phyloP scores from a whole-genome alignment of 2,329 filamentous ascomycete genomes.

The Fusarium coffeatum region DNA sequence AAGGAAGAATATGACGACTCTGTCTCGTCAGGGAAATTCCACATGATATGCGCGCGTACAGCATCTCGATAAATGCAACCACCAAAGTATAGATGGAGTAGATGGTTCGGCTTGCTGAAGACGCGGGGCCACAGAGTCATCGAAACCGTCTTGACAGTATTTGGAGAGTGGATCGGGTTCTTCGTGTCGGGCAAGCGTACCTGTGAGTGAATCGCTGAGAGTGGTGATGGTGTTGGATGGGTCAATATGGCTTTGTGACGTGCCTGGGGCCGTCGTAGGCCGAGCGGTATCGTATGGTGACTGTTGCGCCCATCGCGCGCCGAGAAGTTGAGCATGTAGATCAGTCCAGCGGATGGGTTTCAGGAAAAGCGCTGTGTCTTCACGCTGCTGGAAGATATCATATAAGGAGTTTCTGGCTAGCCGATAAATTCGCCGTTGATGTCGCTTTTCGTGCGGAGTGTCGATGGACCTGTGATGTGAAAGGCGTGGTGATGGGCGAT shows the following conservation, averaged over 20 bases:
- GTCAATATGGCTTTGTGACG: conserved; percentile 51
- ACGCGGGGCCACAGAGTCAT: conserved; percentile 57
- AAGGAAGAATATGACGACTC: conserved; percentile 49
- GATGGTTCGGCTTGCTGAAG: conserved; percentile 47
- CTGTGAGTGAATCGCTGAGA: conserved; percentile 58
- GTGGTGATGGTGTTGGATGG: conserved; percentile 58
- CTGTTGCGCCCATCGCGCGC: conserved; percentile 55
- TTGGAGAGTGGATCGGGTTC: conserved; percentile 53
- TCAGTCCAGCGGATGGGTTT: conserved; percentile 69
- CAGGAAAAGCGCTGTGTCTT: conserved; percentile 61
- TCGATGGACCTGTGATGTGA: conserved; percentile 42
- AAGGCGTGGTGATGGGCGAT: conserved; percentile 40
- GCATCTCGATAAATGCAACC: conserved; percentile 57
- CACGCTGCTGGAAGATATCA: conserved; percentile 63
- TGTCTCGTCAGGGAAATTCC: conserved; percentile 54
- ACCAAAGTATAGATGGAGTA: conserved; percentile 63
- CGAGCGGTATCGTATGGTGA: conserved; percentile 56
- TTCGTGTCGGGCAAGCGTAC: conserved; percentile 53
- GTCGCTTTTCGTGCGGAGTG: conserved; percentile 40
- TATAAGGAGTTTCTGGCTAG: conserved; percentile 63
- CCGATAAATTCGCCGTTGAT: conserved; percentile 50
- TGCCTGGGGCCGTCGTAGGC: conserved; percentile 50
- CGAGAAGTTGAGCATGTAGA: conserved; percentile 60
- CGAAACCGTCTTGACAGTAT: conserved; percentile 59
- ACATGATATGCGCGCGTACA: conserved; percentile 62